Evolutionary conservation across 495 filamentous ascomycete species (phyloP).

Genomic region (Lophiostoma macrostomum): DNA sequence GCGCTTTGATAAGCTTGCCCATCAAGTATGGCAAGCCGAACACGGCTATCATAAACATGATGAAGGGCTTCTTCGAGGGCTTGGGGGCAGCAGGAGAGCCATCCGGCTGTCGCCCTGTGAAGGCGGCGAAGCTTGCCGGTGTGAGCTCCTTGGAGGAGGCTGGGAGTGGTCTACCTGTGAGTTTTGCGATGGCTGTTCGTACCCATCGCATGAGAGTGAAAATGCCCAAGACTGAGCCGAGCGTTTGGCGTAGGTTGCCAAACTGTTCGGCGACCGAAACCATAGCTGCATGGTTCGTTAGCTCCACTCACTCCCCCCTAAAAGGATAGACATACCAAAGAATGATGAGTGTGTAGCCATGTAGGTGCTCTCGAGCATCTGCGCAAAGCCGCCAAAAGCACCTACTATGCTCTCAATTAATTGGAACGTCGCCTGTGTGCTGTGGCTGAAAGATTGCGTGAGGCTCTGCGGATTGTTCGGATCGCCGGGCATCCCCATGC

Average conservation of each 20-base stretch:
- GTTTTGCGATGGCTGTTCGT: constrained; percentile 80
- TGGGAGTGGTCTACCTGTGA: constrained; percentile 90
- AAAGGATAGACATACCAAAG: constrained; percentile 67
- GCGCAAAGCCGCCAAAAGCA: constrained; percentile 95
- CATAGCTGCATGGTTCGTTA: constrained; percentile 67
- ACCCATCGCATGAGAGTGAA: constrained; percentile 95
- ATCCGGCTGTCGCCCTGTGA: constrained; percentile 67
- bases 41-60: constrained; percentile 91
- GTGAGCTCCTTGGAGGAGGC: constrained; percentile 83
- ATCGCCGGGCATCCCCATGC: constrained; percentile 49
- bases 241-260: constrained; percentile 84
- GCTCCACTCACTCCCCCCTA: background rate
- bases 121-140: constrained; percentile 82
- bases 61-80: constrained; percentile 88
- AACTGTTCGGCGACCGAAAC: constrained; percentile 97
- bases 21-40: constrained; percentile 95
- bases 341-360: constrained; percentile 99
- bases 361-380: constrained; percentile 99
- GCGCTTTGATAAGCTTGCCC: constrained; percentile 82
- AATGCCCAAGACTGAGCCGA: constrained; percentile 91
- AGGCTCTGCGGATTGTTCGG: constrained; percentile 92
- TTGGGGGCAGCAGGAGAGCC: constrained; percentile 55
- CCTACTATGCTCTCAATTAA: constrained; percentile 98
- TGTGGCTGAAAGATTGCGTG: constrained; percentile 83
- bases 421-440: constrained; percentile 96